Base-by-base conservation (phyloP, 768 basidiomycete genomes). In the Scleroderma citrinum region DNA sequence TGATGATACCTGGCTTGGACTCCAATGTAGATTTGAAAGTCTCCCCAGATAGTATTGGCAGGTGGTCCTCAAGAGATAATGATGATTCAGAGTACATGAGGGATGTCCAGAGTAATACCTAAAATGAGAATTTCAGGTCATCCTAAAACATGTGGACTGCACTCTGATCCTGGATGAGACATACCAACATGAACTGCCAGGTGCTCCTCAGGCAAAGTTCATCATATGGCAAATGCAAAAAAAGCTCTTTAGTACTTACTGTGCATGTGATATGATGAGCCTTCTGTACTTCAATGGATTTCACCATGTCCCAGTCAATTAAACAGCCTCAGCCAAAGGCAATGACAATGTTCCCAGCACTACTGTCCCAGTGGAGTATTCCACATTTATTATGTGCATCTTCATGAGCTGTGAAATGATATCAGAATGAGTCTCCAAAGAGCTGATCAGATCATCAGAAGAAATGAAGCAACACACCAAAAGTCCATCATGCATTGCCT, bases 181-280 rank as follows among this genome's bases (percentile, higher is more conserved):
- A 17, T 2, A 49, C 40, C 4, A 67, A 65, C 57, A 68, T 64
- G 44, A 66, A 68, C 29, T 59, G 58, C 67, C 66, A 68, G 13
- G 66, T 68, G 0, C 69, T 66, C 66, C 67, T 44, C 31, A n/a
- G n/a, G n/a, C n/a, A n/a, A n/a, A n/a, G n/a, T n/a, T 42, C 16
- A 31, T 26, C 29, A 30, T 3, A 31, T 5, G n/a, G n/a, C 2
- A 47, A 7, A 11, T 17, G 13, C 23, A 14, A 35, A 2, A n/a
- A 8, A 8, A 29, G 26, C 26, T n/a, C n/a, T n/a, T n/a, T n/a
- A n/a, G n/a, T 14, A 52, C 41, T 19, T 47, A 53, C 52, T 16
- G 36, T 51, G 6, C 35, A 29, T 32, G 51, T 53, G 21, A 13
- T 16, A 34, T 37, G 41, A 21, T 41, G 5, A 38, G 42, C 35